Percentiles rank a stretch among this genome's conserved stretches.
Conservation (phyloP, 345 rosid genomes). For the Gossypium longicalyx region DNA sequence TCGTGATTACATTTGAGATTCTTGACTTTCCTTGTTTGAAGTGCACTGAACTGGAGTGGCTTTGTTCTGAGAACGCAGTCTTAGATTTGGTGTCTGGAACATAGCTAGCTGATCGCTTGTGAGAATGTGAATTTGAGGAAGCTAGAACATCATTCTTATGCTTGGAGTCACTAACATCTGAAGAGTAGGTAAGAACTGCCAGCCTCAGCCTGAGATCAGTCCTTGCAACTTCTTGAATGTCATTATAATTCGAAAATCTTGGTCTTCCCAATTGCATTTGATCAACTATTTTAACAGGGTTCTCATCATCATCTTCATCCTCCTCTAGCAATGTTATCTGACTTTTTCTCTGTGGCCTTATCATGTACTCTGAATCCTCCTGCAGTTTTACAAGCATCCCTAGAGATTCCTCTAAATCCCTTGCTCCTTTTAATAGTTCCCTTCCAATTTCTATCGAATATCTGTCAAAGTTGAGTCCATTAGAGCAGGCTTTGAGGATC, state of each 20-base stretch:
- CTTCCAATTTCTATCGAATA: constrained; percentile 74
- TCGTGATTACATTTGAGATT: constrained; percentile 79
- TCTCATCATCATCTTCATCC: constrained; percentile 44
- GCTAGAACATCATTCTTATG: constrained; percentile 20
- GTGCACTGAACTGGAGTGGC: constrained; percentile 28
- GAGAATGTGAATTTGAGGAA: constrained; percentile 34
- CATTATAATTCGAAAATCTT: constrained; percentile 38
- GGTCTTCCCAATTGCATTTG: constrained; percentile 45
- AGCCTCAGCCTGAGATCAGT: constrained; percentile 46
- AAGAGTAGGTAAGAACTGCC: constrained; percentile 40
- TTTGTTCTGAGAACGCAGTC: constrained; percentile 28
- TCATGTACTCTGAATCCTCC: constrained; percentile 57
- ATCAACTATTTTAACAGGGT: constrained; percentile 14
- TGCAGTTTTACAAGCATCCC: constrained; percentile 76
- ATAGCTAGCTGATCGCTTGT: constrained; percentile 34
- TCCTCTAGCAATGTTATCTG: constrained; percentile 67
- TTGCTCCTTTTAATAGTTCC: constrained; percentile 69
- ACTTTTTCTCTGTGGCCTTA: constrained; percentile 40
- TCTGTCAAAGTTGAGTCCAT: constrained; percentile 51
- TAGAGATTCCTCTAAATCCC: constrained; percentile 75
- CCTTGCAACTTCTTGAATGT: constrained; percentile 38
- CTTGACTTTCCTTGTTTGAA: constrained; percentile 54
- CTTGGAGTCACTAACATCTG: constrained; percentile 26
- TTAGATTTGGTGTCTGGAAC: constrained; percentile 19
- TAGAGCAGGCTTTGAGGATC: constrained; percentile 67